Evolutionary conservation across 192 early-diverging fungal species (phyloP), one percentile per base, ranked within the genome.

Genomic region (Coemansia sp.): DNA sequence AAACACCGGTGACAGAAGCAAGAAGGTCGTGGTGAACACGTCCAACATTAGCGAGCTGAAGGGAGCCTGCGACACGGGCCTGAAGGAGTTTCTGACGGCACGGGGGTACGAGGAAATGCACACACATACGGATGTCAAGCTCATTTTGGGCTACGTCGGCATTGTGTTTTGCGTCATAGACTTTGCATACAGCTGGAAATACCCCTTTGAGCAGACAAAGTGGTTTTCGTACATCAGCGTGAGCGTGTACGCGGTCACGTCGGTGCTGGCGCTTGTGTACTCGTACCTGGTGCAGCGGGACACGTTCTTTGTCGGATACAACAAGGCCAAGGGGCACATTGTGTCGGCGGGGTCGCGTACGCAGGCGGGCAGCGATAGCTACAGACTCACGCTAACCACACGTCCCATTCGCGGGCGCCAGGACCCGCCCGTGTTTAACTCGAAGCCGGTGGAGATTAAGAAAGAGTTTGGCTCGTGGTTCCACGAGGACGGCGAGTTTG

Each of bases 41-140:
- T 69, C 71, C 30, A 77, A 71, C 54, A 38, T 51, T 7, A 60
- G 55, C 51, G 64, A 86, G 60, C 63, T 86, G 39, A 85, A 86
- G 64, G 55, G 74, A 34, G 78, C 84, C 2, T 81, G 83, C 57
- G 86, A 88, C 71, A 81, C 80, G 50, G 76, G 80, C 28, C 55
- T 88, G 25, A 67, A 63, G 45, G 65, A 69, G 54, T 62, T 67
- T 25, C 64, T 77, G 29, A 67, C 45, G 46, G 48, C 58, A 24
- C 72, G 55, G 9, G 69, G 78, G 3, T 89, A 82, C 69, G 68
- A 64, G 41, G 81, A 95, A 71, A 81, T 80, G 66, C 83, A 92
- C 65, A 81, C 72, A 19, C 93, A 93, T 61, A 84, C 85, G 5
- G 89, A 95, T 60, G 78, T 81, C 47, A 89, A 89, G 58, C 83